phyloP scores from a whole-genome alignment of 2,329 filamentous ascomycete genomes.

The Hypomyces perniciosus region DNA sequence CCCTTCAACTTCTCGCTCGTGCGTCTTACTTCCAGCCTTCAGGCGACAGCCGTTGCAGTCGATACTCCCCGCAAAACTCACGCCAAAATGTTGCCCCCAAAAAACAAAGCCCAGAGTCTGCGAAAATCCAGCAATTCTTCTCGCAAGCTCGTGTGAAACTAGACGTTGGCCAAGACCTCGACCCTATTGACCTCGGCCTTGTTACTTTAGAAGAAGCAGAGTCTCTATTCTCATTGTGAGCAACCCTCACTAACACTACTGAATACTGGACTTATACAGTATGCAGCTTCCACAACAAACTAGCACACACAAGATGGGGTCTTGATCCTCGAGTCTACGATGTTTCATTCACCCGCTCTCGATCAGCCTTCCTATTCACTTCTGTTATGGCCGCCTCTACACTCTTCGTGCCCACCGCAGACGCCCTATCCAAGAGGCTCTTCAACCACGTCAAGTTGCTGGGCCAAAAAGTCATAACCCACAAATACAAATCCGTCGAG shows the following conservation, averaged over 20 bases:
- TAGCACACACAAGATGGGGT: conserved; percentile 69
- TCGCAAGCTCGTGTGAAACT: conserved; percentile 56
- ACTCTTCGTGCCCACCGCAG: conserved; percentile 58
- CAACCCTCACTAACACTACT: conserved; percentile 5
- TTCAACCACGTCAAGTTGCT: conserved; percentile 58
- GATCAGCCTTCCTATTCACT: conserved; percentile 66
- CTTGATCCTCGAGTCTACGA: conserved; percentile 64
- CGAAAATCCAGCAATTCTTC: conserved; percentile 58
- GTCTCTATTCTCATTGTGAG: conserved; percentile 59
- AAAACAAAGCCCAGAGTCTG: conserved; percentile 21
- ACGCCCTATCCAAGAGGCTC: conserved; percentile 58
- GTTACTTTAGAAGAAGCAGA: conserved; percentile 60
- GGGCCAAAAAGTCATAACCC: conserved; percentile 54
- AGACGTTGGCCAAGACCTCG: conserved; percentile 58
- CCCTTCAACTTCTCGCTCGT: conserved; percentile 64
- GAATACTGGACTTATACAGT: neutral
- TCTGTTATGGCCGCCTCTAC: conserved; percentile 64
- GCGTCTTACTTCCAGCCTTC: conserved; percentile 63
- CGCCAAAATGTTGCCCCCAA: conserved; percentile 6
- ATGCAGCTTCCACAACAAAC: conserved; percentile 58
- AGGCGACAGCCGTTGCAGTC: conserved; percentile 27
- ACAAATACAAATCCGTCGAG: conserved; percentile 62
- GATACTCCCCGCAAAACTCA: conserved; percentile 21
- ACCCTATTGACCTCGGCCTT: conserved; percentile 65
- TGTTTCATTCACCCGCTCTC: conserved; percentile 56